Percentiles rank a stretch among this genome's conserved stretches.
phyloP scores from a whole-genome alignment of 306 rosid genomes.

The Sophora flavescens region DNA sequence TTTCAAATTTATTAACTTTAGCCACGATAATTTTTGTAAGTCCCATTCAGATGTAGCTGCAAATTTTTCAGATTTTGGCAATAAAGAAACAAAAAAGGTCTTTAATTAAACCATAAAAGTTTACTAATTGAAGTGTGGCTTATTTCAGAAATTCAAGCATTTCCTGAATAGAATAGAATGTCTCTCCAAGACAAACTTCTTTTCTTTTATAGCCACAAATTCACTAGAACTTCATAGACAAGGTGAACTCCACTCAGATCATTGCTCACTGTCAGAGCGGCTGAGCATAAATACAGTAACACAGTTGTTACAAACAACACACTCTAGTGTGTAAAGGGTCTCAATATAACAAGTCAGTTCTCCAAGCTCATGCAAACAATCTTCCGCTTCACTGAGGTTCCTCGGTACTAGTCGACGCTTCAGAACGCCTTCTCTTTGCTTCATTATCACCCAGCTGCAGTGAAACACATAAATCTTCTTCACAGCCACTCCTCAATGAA shows the following conservation, averaged over 20 bases:
- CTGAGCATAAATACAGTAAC: constrained; percentile 42
- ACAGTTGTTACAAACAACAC: constrained; percentile 40
- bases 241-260: constrained; percentile 40
- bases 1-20: neutral
- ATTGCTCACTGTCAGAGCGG: constrained; percentile 44
- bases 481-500: constrained; percentile 66
- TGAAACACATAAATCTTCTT: constrained; percentile 82
- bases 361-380: constrained; percentile 43
- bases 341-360: constrained; percentile 37
- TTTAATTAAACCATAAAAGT: no score
- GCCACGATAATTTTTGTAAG: neutral
- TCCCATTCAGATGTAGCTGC: no score
- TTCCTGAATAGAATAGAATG: constrained; percentile 28
- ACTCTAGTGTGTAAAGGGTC: constrained; percentile 36
- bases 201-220: constrained; percentile 27
- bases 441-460: constrained; percentile 94
- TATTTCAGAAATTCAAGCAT: constrained; percentile 19
- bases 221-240: constrained; percentile 38
- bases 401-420: constrained; percentile 75
- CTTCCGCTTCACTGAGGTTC: constrained; percentile 59
- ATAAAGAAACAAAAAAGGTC: no score
- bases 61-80: no score
- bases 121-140: constrained; percentile 3
- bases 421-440: constrained; percentile 90
- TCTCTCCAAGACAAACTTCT: constrained; percentile 13